Conservation (phyloP, 2,329 filamentous ascomycete genomes). For the Penicillium sp. region DNA sequence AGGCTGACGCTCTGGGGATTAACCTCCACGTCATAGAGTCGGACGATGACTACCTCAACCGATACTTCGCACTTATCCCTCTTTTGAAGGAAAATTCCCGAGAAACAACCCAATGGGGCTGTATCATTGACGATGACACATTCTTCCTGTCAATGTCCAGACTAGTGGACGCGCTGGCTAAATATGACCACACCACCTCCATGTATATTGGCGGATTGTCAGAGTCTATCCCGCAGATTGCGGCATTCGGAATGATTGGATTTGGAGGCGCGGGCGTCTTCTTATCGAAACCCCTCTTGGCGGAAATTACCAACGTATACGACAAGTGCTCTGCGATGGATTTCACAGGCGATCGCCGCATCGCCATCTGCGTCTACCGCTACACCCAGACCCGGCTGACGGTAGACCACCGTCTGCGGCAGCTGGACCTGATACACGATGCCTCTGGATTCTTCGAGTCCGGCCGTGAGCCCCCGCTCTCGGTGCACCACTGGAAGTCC, state of each 20-base stretch:
- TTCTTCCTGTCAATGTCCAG: constrained; percentile 59
- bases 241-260: constrained; percentile 58
- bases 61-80: constrained; percentile 58
- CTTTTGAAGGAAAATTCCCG: constrained; percentile 50
- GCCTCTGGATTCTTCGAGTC: constrained; percentile 62
- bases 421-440: constrained; percentile 58
- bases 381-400: constrained; percentile 57
- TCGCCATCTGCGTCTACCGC: constrained; percentile 58
- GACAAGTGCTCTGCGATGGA: constrained; percentile 52
- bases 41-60: constrained; percentile 45
- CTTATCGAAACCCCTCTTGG: constrained; percentile 54
- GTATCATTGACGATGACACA: constrained; percentile 63
- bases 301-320: constrained; percentile 49
- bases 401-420: constrained; percentile 56
- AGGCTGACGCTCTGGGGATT: constrained; percentile 41
- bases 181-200: constrained; percentile 51
- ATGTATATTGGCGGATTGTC: constrained; percentile 59
- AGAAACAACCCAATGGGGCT: constrained; percentile 54
- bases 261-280: constrained; percentile 63
- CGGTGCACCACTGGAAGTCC: constrained; percentile 64
- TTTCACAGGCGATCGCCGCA: constrained; percentile 55
- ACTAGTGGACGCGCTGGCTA: constrained; percentile 50
- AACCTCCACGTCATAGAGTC: constrained; percentile 43
- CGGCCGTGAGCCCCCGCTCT: constrained; percentile 52
- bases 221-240: constrained; percentile 56